Conservation (phyloP, 768 basidiomycete species). For the Candolleomyces eurysporus region DNA sequence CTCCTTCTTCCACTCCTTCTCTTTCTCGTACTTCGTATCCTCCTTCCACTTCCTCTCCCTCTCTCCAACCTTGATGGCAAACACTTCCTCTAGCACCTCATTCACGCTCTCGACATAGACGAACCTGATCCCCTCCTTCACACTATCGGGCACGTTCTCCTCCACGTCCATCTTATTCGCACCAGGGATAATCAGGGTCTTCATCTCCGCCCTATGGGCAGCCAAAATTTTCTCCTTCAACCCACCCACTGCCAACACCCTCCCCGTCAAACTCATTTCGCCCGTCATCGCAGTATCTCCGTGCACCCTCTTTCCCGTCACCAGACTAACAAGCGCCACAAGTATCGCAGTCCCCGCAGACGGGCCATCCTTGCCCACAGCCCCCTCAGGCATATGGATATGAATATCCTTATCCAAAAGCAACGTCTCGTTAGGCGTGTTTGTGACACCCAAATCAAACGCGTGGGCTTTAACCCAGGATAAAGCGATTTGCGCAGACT, state of each 20-base stretch:
- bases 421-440: slow-evolving; percentile 67
- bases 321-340: slow-evolving; percentile 87
- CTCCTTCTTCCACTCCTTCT: background rate
- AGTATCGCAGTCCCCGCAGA: slow-evolving; percentile 94
- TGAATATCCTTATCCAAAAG: slow-evolving; percentile 82
- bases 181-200: slow-evolving; percentile 81
- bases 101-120: slow-evolving; percentile 93
- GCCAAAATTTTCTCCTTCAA: slow-evolving; percentile 96
- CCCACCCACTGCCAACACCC: slow-evolving; percentile 94
- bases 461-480: slow-evolving; percentile 94
- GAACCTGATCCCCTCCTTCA: slow-evolving; percentile 92
- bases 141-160: slow-evolving; percentile 94
- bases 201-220: slow-evolving; percentile 95
- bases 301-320: slow-evolving; percentile 79
- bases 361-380: slow-evolving; percentile 93
- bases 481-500: slow-evolving; percentile 92
- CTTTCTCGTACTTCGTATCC: slow-evolving; percentile 5
- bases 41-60: slow-evolving; percentile 52
- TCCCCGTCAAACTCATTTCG: slow-evolving; percentile 94
- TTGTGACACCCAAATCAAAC: slow-evolving; percentile 82
- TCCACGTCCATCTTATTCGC: slow-evolving; percentile 94
- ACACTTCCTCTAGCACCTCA: slow-evolving; percentile 88
- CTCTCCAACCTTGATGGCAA: slow-evolving; percentile 45
- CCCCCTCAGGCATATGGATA: slow-evolving; percentile 96
- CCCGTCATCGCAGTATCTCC: slow-evolving; percentile 98